phyloP scores from a whole-genome alignment of 2,329 filamentous ascomycete genomes.

The Colletotrichum limetticola region DNA sequence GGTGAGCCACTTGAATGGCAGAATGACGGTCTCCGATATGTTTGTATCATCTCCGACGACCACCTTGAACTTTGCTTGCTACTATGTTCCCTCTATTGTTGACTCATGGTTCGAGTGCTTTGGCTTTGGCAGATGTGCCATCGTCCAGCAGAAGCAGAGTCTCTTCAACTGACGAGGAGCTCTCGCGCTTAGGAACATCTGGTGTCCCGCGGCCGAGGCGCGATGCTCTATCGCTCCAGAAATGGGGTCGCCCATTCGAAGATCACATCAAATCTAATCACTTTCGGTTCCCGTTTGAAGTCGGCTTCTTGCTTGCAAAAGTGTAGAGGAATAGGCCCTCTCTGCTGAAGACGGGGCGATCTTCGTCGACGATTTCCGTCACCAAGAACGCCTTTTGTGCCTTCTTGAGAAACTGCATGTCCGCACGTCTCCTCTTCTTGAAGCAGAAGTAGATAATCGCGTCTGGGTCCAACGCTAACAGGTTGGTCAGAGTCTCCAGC shows the following conservation, averaged over 20 bases:
- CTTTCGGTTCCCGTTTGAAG: background rate
- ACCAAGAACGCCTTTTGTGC: conserved; percentile 75
- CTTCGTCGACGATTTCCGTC: conserved; percentile 70
- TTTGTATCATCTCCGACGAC: background rate
- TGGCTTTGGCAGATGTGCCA: background rate
- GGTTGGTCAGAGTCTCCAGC: conserved; percentile 78
- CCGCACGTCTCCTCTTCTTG: conserved; percentile 88
- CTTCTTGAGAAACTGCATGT: conserved; percentile 79
- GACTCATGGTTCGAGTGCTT: background rate
- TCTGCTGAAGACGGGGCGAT: conserved; percentile 65
- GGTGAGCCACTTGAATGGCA: background rate
- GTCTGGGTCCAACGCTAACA: conserved; percentile 77
- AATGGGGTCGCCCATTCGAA: background rate
- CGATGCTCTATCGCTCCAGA: background rate
- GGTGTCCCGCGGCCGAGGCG: background rate
- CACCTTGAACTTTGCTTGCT: background rate
- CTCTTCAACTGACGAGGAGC: background rate
- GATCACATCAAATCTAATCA: background rate
- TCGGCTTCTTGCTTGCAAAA: conserved; percentile 54
- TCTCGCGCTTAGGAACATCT: background rate
- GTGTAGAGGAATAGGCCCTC: conserved; percentile 71
- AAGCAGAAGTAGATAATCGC: conserved; percentile 85
- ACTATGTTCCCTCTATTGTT: background rate
- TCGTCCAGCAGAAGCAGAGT: background rate
- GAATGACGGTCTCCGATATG: background rate